Percentiles rank a stretch among this genome's conserved stretches.
Evolutionary conservation across 768 basidiomycete species (phyloP).

Genomic region (Lactarius sp.): DNA sequence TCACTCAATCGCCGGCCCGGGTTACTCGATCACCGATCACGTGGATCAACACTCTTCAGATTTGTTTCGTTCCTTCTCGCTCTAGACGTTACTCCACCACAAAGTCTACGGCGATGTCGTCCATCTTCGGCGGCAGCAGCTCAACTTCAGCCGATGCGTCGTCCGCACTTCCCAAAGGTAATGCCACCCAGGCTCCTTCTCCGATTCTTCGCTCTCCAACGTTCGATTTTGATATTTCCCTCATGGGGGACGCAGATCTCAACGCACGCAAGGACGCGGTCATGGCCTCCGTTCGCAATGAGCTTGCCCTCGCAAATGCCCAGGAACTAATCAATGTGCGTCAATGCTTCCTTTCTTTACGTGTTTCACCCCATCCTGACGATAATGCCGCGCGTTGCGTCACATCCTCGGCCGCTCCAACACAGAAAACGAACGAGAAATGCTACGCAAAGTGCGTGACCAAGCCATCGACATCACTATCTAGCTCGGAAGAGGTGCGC

Average conservation of each 20-base stretch:
- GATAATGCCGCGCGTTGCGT: neutral
- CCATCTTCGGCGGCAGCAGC: conserved; percentile 27
- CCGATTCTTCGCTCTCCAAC: neutral
- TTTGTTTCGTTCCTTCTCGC: too few relatives aligned
- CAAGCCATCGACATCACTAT: conserved; percentile 67
- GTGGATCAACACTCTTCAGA: neutral
- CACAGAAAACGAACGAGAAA: conserved; percentile 74
- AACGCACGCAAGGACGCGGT: conserved; percentile 39
- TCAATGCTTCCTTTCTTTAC: neutral
- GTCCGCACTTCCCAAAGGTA: conserved; percentile 18
- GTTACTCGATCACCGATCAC: conserved; percentile 1
- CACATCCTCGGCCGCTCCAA: neutral
- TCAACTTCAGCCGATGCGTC: conserved; percentile 15
- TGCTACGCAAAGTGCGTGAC: conserved; percentile 74
- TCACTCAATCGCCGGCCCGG: neutral
- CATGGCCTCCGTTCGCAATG: conserved; percentile 61
- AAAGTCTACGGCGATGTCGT: conserved; percentile 24
- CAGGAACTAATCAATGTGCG: conserved; percentile 78
- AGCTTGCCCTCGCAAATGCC: conserved; percentile 68
- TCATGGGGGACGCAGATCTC: conserved; percentile 32
- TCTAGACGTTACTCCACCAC: neutral
- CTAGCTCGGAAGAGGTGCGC: conserved; percentile 72
- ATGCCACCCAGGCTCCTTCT: neutral
- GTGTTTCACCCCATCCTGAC: too few relatives aligned
- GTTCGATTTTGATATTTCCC: neutral